These are phyloP conservation scores for Termitomyces sp. DNA, from an alignment of 768 basidiomycete genomes.

Conservation along the genomic window DNA sequence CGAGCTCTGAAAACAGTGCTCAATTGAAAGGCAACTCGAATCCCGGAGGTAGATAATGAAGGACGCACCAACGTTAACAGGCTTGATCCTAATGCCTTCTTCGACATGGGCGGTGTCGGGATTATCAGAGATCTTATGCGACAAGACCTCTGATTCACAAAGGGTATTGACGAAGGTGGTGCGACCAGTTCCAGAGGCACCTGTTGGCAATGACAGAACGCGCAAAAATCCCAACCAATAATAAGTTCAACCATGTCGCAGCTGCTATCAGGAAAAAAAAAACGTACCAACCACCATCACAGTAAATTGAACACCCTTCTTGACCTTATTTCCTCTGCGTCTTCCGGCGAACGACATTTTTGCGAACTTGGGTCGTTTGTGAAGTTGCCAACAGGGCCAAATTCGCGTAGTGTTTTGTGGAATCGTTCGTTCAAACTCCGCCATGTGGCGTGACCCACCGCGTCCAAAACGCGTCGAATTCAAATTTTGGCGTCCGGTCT, in stretches of 20 bases:
- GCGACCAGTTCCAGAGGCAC: slow-evolving; percentile 95
- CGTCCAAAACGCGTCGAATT: slow-evolving; percentile 23
- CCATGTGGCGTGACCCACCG: slow-evolving; percentile 25
- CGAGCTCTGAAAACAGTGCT: slow-evolving; percentile 65
- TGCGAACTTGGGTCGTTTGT: slow-evolving; percentile 20
- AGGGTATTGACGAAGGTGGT: slow-evolving; percentile 99
- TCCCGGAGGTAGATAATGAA: slow-evolving; percentile 3
- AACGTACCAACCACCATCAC: slow-evolving; percentile 94
- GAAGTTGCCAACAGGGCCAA: slow-evolving; percentile 30
- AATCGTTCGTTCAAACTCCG: slow-evolving; percentile 41
- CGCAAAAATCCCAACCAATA: slow-evolving; percentile 18
- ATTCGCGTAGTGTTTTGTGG: slow-evolving; percentile 28
- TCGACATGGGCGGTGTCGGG: slow-evolving; percentile 92
- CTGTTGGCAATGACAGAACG: slow-evolving; percentile 40
- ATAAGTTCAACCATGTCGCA: slow-evolving; percentile 4
- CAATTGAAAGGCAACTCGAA: slow-evolving; percentile 6
- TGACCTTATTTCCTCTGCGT: slow-evolving; percentile 91
- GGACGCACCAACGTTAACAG: slow-evolving; percentile 83
- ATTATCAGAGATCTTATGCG: slow-evolving; percentile 82
- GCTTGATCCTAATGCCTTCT: slow-evolving; percentile 92
- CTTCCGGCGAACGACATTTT: slow-evolving; percentile 84
- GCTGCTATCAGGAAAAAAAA: slow-evolving; percentile 21
- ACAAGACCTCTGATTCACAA: slow-evolving; percentile 90
- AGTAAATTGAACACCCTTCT: slow-evolving; percentile 99
- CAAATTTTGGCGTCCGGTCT: background rate